Conservation (phyloP, 1,284 basidiomycete species). For the Coniophora puteana region DNA sequence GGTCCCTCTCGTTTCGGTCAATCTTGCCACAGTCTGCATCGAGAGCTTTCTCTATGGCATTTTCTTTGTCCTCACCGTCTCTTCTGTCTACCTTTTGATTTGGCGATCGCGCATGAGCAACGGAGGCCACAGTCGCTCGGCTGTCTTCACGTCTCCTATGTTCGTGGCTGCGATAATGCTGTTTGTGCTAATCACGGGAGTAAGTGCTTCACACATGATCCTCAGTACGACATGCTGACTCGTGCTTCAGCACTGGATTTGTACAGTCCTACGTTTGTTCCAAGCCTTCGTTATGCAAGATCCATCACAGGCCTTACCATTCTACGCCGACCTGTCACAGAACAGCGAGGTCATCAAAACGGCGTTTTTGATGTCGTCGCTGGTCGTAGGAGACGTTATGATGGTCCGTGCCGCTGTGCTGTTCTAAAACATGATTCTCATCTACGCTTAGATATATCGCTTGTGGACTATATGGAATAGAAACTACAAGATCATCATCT, state of each 20-base stretch:
- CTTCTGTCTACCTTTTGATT: no score
- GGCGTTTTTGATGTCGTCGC: constrained; percentile 7
- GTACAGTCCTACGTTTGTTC: constrained; percentile 9
- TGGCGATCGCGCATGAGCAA: no score
- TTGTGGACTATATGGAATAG: constrained; percentile 13
- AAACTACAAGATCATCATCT: constrained; percentile 8
- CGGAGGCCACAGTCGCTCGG: no score
- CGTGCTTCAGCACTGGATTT: constrained; percentile 14
- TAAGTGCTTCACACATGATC: no score
- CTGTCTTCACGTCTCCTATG: no score
- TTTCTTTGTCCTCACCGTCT: no score
- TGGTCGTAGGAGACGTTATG: constrained; percentile 12
- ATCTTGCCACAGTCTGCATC: no score
- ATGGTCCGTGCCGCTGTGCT: constrained; percentile 9
- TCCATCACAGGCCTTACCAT: constrained; percentile 4
- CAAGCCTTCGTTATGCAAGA: constrained; percentile 10
- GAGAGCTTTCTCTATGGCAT: no score
- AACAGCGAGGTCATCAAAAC: constrained; percentile 9
- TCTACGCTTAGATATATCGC: constrained; percentile 12
- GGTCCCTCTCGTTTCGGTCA: no score
- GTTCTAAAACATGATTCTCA: background rate
- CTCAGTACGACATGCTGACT: no score
- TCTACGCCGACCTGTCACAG: constrained; percentile 11
- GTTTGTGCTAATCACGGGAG: no score
- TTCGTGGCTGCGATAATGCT: no score